Evolutionary conservation across 2,329 filamentous ascomycete species (phyloP), one percentile per base, ranked within the genome.

Genomic region (Chaetomium globosum): DNA sequence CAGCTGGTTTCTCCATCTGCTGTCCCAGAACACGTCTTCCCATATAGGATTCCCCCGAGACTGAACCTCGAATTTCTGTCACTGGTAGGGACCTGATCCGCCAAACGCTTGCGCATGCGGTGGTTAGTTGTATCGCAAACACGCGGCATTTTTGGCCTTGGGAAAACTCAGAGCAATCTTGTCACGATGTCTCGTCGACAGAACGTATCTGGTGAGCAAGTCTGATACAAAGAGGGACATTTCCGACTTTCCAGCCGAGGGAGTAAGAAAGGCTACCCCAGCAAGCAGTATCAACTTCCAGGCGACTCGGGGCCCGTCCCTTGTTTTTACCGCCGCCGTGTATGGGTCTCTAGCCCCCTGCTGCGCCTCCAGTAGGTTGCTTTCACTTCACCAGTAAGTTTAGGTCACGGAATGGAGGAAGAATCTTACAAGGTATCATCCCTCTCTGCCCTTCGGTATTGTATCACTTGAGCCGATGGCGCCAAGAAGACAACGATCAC

Each of bases 141-240:
- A n/a, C n/a, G n/a, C 36, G 36, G 5, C 36, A 39, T 39, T 39
- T 39, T 39, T 49, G 46, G 46, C 46, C 46, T 49, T 49, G 46
- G 46, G 46, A 49, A 52, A 52, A 28, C 21, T 10, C 49, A 28
- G 49, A 52, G 49, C 49, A 30, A 52, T 52, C 49, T 52, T 52
- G 49, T 52, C 21, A 23, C 49, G n/a, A 52, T 16, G 49, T 52
- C 21, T 52, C 26, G 16, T 26, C 49, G 23, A 26, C 7, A 23
- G 49, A 52, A 52, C 49, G 49, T 28, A 52, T 52, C 49, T 52
- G 49, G 49, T 52, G 21, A 52, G 5, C 21, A 52, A 52, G 49
- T 28, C 21, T 28, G 49, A 52, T 21, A 52, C 49, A 52, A 28
- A 52, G 12, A 9, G 49, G 23, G 16, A 52, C 21, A 28, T 26